phyloP scores from a whole-genome alignment of 805 yeast species.

The Schizosaccharomyces japonicus region DNA sequence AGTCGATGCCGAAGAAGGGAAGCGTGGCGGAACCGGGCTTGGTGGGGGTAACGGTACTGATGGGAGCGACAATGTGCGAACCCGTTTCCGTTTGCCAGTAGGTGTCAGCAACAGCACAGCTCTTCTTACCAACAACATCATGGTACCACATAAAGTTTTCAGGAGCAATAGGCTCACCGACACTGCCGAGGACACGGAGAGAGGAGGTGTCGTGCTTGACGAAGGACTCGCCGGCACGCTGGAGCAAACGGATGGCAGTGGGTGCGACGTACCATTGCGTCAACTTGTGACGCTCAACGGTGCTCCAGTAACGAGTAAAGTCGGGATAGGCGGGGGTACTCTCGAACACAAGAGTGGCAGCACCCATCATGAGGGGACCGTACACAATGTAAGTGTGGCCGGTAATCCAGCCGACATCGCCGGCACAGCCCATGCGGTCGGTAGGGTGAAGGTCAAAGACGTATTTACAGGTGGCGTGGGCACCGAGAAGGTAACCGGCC shows the following conservation, averaged over 20 bases:
- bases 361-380: constrained; percentile 76
- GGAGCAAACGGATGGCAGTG: constrained; percentile 79
- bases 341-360: constrained; percentile 81
- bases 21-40: constrained; percentile 94
- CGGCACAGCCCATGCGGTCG: constrained; percentile 84
- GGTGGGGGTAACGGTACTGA: constrained; percentile 83
- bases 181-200: constrained; percentile 84
- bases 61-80: constrained; percentile 77
- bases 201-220: constrained; percentile 66
- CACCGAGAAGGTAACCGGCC: constrained; percentile 85
- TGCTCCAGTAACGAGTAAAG: constrained; percentile 89
- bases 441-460: constrained; percentile 79
- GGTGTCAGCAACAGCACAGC: constrained; percentile 82
- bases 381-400: constrained; percentile 91
- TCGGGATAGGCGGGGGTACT: constrained; percentile 95
- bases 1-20: constrained; percentile 87
- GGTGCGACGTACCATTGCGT: constrained; percentile 97
- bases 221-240: constrained; percentile 68
- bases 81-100: constrained; percentile 99
- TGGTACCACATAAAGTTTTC: constrained; percentile 98
- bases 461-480: constrained; percentile 73
- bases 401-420: constrained; percentile 98
- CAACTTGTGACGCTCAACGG: constrained; percentile 71
- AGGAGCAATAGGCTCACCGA: constrained; percentile 95
- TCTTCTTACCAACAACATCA: constrained; percentile 68